These are phyloP conservation scores for Petunia hybrid DNA, from an alignment of 305 asterid species.

Conservation along the genomic window DNA sequence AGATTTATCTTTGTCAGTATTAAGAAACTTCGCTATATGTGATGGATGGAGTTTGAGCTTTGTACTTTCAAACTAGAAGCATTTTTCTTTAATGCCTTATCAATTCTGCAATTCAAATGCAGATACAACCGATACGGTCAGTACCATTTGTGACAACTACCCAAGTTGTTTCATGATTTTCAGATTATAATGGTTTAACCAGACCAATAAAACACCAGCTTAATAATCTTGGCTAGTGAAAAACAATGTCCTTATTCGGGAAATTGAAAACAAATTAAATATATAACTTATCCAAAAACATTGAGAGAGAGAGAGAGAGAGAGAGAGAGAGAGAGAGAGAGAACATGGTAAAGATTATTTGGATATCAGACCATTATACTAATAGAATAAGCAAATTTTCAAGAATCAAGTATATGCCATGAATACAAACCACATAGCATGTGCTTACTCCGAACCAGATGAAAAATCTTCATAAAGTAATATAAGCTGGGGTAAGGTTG, in stretches of 20 bases:
- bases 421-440: not conserved
- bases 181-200: not conserved
- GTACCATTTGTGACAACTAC: not conserved
- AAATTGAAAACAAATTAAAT: not conserved
- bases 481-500: not conserved
- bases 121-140: not conserved
- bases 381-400: not conserved
- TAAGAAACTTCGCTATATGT: not conserved
- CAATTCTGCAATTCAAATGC: not conserved
- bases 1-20: not conserved
- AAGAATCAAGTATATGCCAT: not conserved
- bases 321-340: not conserved
- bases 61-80: not conserved
- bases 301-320: not conserved
- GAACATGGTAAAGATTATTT: not conserved
- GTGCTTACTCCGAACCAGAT: not conserved
- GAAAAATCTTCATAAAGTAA: slow-evolving; percentile 14
- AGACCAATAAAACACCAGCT: slow-evolving; percentile 10
- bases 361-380: not conserved
- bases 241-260: not conserved
- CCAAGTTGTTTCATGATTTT: not conserved
- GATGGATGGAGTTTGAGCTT: not conserved
- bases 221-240: not conserved
- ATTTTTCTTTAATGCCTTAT: not conserved
- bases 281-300: not conserved